Conservation (phyloP, 1,284 basidiomycete genomes). For the Meira nashicola region DNA sequence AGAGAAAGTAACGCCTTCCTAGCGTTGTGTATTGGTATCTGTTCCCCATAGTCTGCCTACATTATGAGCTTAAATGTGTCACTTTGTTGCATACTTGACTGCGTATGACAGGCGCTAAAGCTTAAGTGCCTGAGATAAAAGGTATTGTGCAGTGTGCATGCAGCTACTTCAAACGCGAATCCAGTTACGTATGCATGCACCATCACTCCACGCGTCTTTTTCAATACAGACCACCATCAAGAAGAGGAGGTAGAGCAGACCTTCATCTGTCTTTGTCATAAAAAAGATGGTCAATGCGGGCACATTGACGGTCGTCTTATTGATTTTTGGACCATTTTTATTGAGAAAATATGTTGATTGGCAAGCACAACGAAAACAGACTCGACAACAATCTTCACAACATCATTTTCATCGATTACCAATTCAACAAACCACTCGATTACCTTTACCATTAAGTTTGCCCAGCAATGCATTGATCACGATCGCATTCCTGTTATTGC, state of each 20-base stretch:
- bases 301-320: neutral
- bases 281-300: neutral
- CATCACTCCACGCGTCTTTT: neutral
- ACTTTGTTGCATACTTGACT: too few species aligned
- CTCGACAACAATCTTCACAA: neutral
- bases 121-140: too few species aligned
- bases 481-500: neutral
- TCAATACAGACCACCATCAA: neutral
- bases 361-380: neutral
- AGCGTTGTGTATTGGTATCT: too few species aligned
- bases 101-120: too few species aligned
- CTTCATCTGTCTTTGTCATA: neutral
- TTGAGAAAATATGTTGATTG: slow-evolving; percentile 5
- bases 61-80: too few species aligned
- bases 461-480: slow-evolving; percentile 4
- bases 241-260: neutral
- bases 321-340: neutral
- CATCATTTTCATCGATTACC: neutral
- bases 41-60: too few species aligned
- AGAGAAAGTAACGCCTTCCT: too few species aligned
- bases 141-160: too few species aligned
- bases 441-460: neutral
- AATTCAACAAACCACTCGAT: neutral
- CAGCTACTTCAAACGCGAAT: too few species aligned
- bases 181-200: too few species aligned